Percentiles rank a stretch among this genome's conserved stretches.
Conservation (phyloP, 208 protist genomes). For the Wallacemonas sp. region DNA sequence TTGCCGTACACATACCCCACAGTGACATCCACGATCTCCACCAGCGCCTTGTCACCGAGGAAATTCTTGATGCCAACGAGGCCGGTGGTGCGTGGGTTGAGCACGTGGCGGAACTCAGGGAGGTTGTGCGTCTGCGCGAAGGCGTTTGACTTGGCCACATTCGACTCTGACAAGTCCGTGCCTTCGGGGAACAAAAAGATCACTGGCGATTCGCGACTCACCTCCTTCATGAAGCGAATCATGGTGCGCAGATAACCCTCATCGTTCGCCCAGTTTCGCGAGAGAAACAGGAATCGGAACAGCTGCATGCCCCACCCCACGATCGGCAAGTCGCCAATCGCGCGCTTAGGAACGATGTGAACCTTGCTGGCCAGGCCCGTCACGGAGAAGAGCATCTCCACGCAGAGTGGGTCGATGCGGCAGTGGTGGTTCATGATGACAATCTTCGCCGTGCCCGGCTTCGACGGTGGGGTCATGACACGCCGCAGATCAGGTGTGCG, state of each 20-base stretch:
- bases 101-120: slow-evolving; percentile 67
- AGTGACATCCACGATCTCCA: slow-evolving; percentile 85
- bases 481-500: slow-evolving; percentile 15
- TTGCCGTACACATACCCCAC: slow-evolving; percentile 81
- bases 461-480: slow-evolving; percentile 33
- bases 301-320: slow-evolving; percentile 78
- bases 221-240: slow-evolving; percentile 42
- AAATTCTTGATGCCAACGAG: slow-evolving; percentile 68
- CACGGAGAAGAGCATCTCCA: slow-evolving; percentile 38
- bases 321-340: slow-evolving; percentile 51
- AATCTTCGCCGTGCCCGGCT: slow-evolving; percentile 70
- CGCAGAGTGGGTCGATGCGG: slow-evolving; percentile 76
- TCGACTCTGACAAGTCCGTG: slow-evolving; percentile 76
- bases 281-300: slow-evolving; percentile 86
- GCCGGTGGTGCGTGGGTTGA: slow-evolving; percentile 81
- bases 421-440: slow-evolving; percentile 88
- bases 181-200: slow-evolving; percentile 88
- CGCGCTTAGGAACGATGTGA: slow-evolving; percentile 72
- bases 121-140: slow-evolving; percentile 53
- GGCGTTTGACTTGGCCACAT: slow-evolving; percentile 55
- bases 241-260: slow-evolving; percentile 57
- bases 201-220: slow-evolving; percentile 24
- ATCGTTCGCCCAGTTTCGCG: slow-evolving; percentile 70
- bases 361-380: slow-evolving; percentile 25
- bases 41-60: slow-evolving; percentile 46